Evolutionary conservation across 345 rosid genomes (phyloP).

Genomic region (Raphanus raphanistrum): DNA sequence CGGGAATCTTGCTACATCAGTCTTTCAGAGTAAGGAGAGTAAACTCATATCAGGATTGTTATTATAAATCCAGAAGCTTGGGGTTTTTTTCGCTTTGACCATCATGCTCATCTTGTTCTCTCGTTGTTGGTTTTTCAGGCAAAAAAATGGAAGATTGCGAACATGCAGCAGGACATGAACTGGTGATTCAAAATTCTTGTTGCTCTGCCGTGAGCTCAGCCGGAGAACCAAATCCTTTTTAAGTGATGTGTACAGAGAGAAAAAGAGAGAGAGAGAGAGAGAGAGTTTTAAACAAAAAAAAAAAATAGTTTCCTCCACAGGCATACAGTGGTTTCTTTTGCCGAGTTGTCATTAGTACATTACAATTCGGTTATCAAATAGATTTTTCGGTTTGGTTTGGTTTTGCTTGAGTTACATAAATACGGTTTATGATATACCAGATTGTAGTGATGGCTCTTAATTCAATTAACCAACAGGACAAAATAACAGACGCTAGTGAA

Average conservation of each 20-base stretch:
- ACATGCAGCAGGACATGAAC: constrained; percentile 38
- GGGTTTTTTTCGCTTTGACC: background rate
- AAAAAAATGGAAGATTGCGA: constrained; percentile 66
- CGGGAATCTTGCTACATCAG: background rate
- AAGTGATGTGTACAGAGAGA: constrained; percentile 28
- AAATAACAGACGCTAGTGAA: background rate
- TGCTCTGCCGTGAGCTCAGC: constrained; percentile 15
- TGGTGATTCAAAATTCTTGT: constrained; percentile 1
- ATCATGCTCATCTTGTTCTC: background rate
- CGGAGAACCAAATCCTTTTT: constrained; percentile 10
- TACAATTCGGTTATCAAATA: constrained; percentile 15
- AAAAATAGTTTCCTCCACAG: constrained; percentile 22
- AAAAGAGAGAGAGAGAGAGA: constrained; percentile 6
- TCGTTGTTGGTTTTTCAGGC: constrained; percentile 54
- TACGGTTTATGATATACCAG: background rate
- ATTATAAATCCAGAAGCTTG: background rate
- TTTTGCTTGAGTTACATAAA: background rate
- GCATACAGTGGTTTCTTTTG: constrained; percentile 1
- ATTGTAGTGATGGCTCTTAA: background rate
- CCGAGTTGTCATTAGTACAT: background rate
- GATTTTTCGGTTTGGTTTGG: background rate
- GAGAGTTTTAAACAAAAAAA: constrained; percentile 12
- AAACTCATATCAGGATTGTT: background rate
- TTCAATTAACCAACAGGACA: background rate
- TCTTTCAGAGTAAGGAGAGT: background rate